Conservation (phyloP, 139 green algal species). For the Picochlorum sp. region DNA sequence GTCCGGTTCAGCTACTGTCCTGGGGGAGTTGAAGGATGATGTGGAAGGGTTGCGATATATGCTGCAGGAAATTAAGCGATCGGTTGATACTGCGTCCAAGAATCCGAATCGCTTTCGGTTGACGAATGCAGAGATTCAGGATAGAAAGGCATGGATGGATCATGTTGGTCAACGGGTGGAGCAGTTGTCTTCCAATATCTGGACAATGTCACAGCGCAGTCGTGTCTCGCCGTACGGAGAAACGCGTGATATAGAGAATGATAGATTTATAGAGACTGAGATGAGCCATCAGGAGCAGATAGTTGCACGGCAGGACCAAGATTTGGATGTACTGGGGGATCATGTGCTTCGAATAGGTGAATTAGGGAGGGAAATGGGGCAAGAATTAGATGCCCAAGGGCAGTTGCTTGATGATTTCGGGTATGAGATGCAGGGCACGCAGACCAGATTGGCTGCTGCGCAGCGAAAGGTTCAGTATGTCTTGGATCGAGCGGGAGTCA, state of each 20-base stretch:
- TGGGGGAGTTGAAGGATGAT: slow-evolving; percentile 32
- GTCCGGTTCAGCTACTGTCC: no score
- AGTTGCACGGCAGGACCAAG: slow-evolving; percentile 64
- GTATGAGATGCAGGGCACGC: slow-evolving; percentile 65
- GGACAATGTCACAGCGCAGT: slow-evolving; percentile 8
- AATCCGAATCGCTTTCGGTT: slow-evolving; percentile 69
- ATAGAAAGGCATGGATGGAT: slow-evolving; percentile 56
- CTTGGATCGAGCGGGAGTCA: slow-evolving; percentile 60
- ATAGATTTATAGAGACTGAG: slow-evolving; percentile 53
- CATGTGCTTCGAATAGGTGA: slow-evolving; percentile 65
- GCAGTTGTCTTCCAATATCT: no score
- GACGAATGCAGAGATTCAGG: slow-evolving; percentile 53
- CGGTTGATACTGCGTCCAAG: slow-evolving; percentile 61
- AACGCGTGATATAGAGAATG: slow-evolving; percentile 41
- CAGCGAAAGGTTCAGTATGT: slow-evolving; percentile 68
- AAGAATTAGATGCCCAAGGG: slow-evolving; percentile 57
- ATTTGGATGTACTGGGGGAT: slow-evolving; percentile 62
- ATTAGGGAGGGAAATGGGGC: slow-evolving; percentile 64
- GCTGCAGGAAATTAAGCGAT: slow-evolving; percentile 58
- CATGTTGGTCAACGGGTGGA: slow-evolving; percentile 41
- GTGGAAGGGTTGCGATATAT: slow-evolving; percentile 40
- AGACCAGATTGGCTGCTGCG: slow-evolving; percentile 52
- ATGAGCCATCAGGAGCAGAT: slow-evolving; percentile 55
- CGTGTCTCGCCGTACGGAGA: neutral
- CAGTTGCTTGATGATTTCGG: slow-evolving; percentile 63